Evolutionary conservation across 441 rosid genomes (phyloP).

Genomic region (Biscutella laevigata): DNA sequence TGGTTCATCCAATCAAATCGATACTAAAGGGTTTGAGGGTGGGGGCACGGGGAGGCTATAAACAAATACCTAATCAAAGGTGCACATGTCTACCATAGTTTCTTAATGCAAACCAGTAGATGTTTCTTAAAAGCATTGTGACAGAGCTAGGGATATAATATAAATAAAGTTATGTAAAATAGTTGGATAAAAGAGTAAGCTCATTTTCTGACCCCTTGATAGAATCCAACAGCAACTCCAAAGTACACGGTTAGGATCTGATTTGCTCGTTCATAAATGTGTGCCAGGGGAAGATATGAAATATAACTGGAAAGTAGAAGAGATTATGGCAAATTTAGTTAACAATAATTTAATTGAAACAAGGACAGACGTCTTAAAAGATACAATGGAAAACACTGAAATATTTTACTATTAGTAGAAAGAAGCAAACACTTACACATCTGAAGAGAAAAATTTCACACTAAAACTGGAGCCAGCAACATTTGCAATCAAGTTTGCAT

Average conservation of each 20-base stretch:
- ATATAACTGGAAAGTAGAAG: slow-evolving; percentile 55
- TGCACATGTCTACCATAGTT: background rate
- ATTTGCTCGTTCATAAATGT: slow-evolving; percentile 85
- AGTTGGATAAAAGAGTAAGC: background rate
- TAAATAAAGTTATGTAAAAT: background rate
- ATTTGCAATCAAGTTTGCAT: slow-evolving; percentile 83
- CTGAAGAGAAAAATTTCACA: slow-evolving; percentile 61
- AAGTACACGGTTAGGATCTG: slow-evolving; percentile 54
- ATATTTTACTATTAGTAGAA: slow-evolving; percentile 1
- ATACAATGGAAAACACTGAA: background rate
- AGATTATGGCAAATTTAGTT: slow-evolving; percentile 17
- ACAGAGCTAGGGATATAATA: background rate
- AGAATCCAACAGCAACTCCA: slow-evolving; percentile 94
- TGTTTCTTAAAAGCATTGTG: background rate
- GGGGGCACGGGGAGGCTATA: background rate
- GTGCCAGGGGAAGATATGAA: slow-evolving; percentile 97
- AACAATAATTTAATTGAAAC: slow-evolving; percentile 12
- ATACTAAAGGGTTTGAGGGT: background rate
- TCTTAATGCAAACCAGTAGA: slow-evolving; percentile 7
- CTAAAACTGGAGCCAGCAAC: slow-evolving; percentile 56
- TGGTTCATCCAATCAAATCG: slow-evolving; percentile 11
- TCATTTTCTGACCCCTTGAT: slow-evolving; percentile 81
- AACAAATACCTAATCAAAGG: slow-evolving; percentile 12
- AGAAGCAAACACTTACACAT: slow-evolving; percentile 54
- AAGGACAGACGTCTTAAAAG: background rate